Percentiles rank a stretch among this genome's conserved stretches.
Evolutionary conservation across 768 basidiomycete species (phyloP).

Genomic region (Hydnomerulius pinastri): DNA sequence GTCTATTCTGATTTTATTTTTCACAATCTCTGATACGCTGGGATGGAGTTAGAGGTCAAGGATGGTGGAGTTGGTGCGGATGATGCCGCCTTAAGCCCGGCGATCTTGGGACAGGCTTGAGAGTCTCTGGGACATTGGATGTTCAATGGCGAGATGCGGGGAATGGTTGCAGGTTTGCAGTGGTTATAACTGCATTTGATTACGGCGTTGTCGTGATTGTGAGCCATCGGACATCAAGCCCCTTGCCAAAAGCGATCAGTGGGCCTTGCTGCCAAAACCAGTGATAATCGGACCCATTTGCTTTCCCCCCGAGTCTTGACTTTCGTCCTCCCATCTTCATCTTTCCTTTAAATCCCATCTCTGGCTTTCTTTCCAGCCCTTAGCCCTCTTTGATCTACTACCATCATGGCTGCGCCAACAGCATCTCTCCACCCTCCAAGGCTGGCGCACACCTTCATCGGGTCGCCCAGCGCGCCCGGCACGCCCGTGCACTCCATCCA

Average conservation of each 20-base stretch:
- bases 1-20: neutral
- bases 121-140: neutral
- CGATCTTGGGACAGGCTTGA: constrained; percentile 7
- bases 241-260: constrained; percentile 1
- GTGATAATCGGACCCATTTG: constrained; percentile 12
- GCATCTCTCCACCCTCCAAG: constrained; percentile 67
- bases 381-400: constrained; percentile 13
- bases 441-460: constrained; percentile 70
- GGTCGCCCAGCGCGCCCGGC: constrained; percentile 74
- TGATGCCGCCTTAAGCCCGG: constrained; percentile 37
- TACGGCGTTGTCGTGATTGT: constrained; percentile 6
- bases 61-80: constrained; percentile 32
- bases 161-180: neutral
- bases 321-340: neutral
- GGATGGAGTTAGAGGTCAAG: constrained; percentile 9
- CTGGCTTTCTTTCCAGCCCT: neutral
- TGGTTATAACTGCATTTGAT: constrained; percentile 5
- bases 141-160: neutral
- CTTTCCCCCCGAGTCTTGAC: neutral
- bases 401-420: constrained; percentile 30
- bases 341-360: constrained; percentile 10
- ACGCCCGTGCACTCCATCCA: constrained; percentile 90
- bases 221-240: neutral
- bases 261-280: neutral
- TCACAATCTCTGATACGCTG: neutral